A percentile compares a stretch with the other conserved stretches of the same genome.
phyloP scores from a whole-genome alignment of 306 rosid species.

The Glycine tomentella region DNA sequence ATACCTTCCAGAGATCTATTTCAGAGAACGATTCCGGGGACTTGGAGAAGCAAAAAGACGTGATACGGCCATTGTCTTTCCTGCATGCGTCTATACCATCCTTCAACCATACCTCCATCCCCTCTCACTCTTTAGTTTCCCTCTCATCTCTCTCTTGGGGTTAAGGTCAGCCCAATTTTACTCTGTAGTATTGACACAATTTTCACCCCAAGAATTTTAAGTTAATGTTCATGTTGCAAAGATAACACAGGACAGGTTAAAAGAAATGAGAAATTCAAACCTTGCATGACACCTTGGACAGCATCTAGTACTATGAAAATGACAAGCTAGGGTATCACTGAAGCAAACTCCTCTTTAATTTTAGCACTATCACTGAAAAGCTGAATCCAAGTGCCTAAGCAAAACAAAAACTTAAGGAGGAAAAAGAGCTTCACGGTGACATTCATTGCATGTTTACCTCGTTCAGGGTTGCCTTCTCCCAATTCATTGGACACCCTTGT shows the following conservation, averaged over 20 bases:
- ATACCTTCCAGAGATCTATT: no score
- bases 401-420: conserved; percentile 58
- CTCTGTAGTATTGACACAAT: conserved; percentile 56
- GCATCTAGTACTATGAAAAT: conserved; percentile 72
- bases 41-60: no score
- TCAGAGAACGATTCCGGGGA: no score
- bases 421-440: conserved; percentile 74
- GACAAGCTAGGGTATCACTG: conserved; percentile 74
- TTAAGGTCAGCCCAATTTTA: conserved; percentile 50
- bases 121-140: no score
- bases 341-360: conserved; percentile 60
- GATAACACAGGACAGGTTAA: not conserved
- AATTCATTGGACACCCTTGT: conserved; percentile 90
- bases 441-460: conserved; percentile 75
- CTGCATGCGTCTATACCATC: no score
- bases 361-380: conserved; percentile 58
- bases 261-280: conserved; percentile 47
- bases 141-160: no score
- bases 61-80: no score
- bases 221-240: not conserved
- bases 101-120: no score
- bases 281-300: conserved; percentile 85
- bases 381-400: conserved; percentile 61
- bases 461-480: conserved; percentile 69
- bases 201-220: not conserved